Conservation (phyloP, 306 rosid genomes). For the Gastrolobium villosum region DNA sequence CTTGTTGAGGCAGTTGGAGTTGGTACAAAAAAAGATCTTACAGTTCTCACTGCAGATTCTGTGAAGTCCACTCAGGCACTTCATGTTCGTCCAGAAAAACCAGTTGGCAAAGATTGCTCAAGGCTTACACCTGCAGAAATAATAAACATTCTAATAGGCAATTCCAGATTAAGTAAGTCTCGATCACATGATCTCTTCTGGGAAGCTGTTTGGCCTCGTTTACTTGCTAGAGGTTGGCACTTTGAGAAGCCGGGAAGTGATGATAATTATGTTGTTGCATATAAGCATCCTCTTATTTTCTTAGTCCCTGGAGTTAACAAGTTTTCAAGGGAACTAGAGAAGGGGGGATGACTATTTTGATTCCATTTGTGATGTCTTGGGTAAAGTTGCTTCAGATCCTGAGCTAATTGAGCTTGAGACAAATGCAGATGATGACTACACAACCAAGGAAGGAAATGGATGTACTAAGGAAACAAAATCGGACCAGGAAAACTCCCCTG, state of each 20-base stretch:
- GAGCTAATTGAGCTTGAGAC: slow-evolving; percentile 62
- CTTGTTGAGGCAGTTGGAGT: slow-evolving; percentile 71
- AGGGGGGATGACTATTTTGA: slow-evolving; percentile 69
- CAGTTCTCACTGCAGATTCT: slow-evolving; percentile 50
- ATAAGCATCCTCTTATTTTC: slow-evolving; percentile 59
- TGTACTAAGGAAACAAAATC: slow-evolving; percentile 38
- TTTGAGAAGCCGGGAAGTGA: slow-evolving; percentile 63
- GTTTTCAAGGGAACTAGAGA: slow-evolving; percentile 63
- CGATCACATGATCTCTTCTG: slow-evolving; percentile 69
- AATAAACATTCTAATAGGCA: slow-evolving; percentile 59
- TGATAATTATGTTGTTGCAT: slow-evolving; percentile 44
- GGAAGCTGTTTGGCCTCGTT: slow-evolving; percentile 89
- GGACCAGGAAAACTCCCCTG: slow-evolving; percentile 49
- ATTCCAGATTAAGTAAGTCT: slow-evolving; percentile 64
- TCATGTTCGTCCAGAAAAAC: background rate
- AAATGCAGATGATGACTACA: background rate
- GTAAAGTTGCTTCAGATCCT: slow-evolving; percentile 67
- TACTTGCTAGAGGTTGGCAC: slow-evolving; percentile 80
- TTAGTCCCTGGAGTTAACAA: slow-evolving; percentile 64
- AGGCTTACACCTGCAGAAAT: slow-evolving; percentile 58
- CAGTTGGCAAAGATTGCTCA: slow-evolving; percentile 63
- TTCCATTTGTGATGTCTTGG: slow-evolving; percentile 67
- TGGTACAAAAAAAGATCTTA: slow-evolving; percentile 73
- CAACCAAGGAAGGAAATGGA: no score
- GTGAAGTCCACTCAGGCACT: slow-evolving; percentile 52